Evolutionary conservation across 352 stramenopile genomes (phyloP).

Genomic region (Phytophthora rubi): DNA sequence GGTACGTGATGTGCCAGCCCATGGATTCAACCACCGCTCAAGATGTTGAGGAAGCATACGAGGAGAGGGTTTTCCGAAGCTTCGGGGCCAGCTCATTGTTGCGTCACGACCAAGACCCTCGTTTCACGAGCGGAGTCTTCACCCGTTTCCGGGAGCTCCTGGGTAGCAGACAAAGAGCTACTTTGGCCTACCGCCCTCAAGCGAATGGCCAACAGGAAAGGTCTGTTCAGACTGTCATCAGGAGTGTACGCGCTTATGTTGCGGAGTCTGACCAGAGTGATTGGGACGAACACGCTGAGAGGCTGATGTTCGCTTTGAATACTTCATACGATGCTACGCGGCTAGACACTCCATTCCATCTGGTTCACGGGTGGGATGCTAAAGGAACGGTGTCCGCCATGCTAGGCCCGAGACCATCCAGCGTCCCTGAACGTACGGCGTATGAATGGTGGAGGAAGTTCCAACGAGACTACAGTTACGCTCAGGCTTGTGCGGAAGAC

Average conservation of each 20-base stretch:
- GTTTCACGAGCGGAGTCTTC: conserved; percentile 40
- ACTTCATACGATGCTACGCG: conserved; percentile 19
- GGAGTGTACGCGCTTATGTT: conserved; percentile 20
- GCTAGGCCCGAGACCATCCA: not conserved
- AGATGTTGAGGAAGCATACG: conserved; percentile 30
- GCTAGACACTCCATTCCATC: conserved; percentile 17
- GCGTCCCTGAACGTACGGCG: not conserved
- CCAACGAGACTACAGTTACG: conserved; percentile 7
- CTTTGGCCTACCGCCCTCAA: conserved; percentile 37
- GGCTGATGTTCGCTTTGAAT: conserved; percentile 31
- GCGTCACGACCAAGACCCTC: conserved; percentile 29
- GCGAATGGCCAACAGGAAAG: conserved; percentile 44
- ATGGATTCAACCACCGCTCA: conserved; percentile 1
- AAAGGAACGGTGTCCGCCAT: conserved; percentile 5
- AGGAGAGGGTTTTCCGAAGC: conserved; percentile 25
- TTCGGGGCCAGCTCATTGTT: conserved; percentile 33
- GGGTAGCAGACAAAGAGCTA: conserved; percentile 22
- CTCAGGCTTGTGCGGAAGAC: conserved; percentile 2
- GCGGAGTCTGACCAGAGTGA: conserved; percentile 31
- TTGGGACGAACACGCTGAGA: conserved; percentile 36
- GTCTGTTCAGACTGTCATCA: conserved; percentile 37
- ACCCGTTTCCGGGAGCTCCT: conserved; percentile 32
- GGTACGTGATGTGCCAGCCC: conserved; percentile 27
- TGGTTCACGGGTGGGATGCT: conserved; percentile 27
- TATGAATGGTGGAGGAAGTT: conserved; percentile 9